Conservation (phyloP, 2,329 filamentous ascomycete species). For the Acrocalymma vagum region DNA sequence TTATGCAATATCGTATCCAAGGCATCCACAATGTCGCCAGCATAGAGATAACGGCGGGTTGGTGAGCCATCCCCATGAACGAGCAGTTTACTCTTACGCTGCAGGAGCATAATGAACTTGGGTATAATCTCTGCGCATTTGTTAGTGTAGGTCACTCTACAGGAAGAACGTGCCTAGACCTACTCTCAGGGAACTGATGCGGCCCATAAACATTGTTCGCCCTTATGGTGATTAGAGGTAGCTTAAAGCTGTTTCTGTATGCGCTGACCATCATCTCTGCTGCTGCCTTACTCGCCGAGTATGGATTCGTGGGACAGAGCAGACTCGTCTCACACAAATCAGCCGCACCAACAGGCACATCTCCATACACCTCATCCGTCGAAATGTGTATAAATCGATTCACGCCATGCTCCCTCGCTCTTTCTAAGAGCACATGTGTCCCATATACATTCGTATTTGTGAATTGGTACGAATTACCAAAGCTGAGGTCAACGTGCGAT, state of each 20-base stretch:
- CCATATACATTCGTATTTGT: constrained; percentile 84
- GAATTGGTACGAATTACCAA: constrained; percentile 83
- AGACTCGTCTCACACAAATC: constrained; percentile 78
- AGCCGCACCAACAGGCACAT: constrained; percentile 75
- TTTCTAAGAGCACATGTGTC: constrained; percentile 83
- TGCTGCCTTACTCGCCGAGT: constrained; percentile 81
- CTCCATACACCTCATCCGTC: constrained; percentile 87
- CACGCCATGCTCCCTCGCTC: constrained; percentile 75
- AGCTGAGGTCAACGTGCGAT: constrained; percentile 83
- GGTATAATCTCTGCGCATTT: constrained; percentile 77
- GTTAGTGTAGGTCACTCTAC: constrained; percentile 15
- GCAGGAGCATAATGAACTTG: constrained; percentile 78
- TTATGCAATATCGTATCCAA: constrained; percentile 86
- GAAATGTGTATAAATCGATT: constrained; percentile 82
- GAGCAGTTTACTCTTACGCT: constrained; percentile 71
- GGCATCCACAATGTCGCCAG: constrained; percentile 80
- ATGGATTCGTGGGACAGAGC: constrained; percentile 82
- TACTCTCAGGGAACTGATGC: constrained; percentile 85
- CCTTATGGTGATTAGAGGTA: constrained; percentile 80
- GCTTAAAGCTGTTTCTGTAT: constrained; percentile 84
- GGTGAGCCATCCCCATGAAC: constrained; percentile 81
- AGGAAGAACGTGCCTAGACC: constrained; percentile 61
- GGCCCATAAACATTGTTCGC: constrained; percentile 89
- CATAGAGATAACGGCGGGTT: constrained; percentile 79
- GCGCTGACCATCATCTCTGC: constrained; percentile 88